Percentiles rank a stretch among this genome's conserved stretches.
phyloP scores from a whole-genome alignment of 805 yeast species.

The Yamadazyma scolyti region DNA sequence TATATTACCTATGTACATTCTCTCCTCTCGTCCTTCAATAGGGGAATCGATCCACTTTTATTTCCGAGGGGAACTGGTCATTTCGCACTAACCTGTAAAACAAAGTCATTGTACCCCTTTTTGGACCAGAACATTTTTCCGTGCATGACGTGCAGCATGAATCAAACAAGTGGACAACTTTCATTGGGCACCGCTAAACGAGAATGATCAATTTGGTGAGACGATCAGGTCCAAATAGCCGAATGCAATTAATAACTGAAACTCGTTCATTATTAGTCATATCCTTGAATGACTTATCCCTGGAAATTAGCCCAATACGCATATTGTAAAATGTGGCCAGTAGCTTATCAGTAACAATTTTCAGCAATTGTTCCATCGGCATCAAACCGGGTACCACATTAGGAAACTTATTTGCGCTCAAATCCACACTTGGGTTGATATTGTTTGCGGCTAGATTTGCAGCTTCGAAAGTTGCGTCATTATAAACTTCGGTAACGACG shows the following conservation, averaged over 20 bases:
- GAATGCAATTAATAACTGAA: constrained; percentile 5
- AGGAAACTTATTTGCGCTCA: constrained; percentile 6
- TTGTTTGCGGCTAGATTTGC: constrained; percentile 16
- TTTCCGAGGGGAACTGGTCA: too few species aligned
- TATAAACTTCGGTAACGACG: constrained; percentile 17
- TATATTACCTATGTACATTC: too few species aligned
- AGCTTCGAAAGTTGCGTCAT: constrained; percentile 9
- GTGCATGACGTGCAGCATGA: too few species aligned
- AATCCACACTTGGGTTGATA: constrained; percentile 12
- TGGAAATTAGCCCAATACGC: constrained; percentile 2
- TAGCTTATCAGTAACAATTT: constrained; percentile 4
- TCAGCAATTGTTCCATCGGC: constrained; percentile 8
- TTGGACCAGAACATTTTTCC: too few species aligned
- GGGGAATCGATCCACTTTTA: too few species aligned
- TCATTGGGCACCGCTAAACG: too few species aligned
- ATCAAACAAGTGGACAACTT: too few species aligned
- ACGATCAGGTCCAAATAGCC: constrained; percentile 6
- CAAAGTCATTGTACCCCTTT: too few species aligned
- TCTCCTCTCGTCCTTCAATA: too few species aligned
- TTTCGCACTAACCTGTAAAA: too few species aligned
- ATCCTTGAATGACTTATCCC: neutral
- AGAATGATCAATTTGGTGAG: constrained; percentile 4
- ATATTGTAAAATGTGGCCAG: too few species aligned
- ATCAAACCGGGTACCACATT: constrained; percentile 11
- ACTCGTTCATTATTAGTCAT: constrained; percentile 4